Conservation (phyloP, 2,329 filamentous ascomycete genomes). For the Aspergillus neoniger region DNA sequence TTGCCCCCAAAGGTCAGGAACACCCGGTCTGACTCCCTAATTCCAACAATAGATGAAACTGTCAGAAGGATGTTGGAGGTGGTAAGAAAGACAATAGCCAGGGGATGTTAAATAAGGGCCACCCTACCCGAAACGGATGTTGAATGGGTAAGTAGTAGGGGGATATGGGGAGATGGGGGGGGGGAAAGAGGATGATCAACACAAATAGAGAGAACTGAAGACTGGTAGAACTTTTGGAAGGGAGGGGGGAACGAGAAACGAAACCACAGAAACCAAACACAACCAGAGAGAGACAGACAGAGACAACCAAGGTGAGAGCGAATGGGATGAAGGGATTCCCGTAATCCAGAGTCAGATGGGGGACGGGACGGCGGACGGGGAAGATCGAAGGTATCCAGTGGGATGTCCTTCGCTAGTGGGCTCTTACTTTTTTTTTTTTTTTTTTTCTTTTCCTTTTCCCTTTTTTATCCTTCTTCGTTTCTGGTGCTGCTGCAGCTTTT, state of each 20-base stretch:
- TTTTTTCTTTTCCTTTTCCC: not conserved
- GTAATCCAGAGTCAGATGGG: constrained; percentile 19
- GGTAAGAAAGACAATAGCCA: not conserved
- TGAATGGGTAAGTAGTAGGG: not conserved
- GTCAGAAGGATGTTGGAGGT: not conserved
- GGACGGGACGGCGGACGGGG: constrained; percentile 22
- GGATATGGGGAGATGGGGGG: too few relatives aligned
- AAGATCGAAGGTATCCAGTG: constrained; percentile 17
- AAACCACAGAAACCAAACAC: constrained; percentile 2
- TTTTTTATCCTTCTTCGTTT: not conserved
- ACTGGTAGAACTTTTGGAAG: not conserved
- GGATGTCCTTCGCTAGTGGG: constrained; percentile 14
- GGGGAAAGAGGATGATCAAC: not conserved
- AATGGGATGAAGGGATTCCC: constrained; percentile 19
- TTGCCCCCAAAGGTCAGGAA: constrained; percentile 1
- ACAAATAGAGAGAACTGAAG: not conserved
- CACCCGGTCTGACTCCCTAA: not conserved
- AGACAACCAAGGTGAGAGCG: constrained; percentile 7
- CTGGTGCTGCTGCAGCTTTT: not conserved
- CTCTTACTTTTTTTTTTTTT: constrained; percentile 10
- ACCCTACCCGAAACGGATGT: not conserved
- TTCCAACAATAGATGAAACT: not conserved
- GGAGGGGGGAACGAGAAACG: constrained; percentile 2
- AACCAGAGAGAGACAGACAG: constrained; percentile 5
- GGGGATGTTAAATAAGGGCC: not conserved